Base-by-base conservation (phyloP, 2,329 filamentous ascomycete species). In the Pseudogymnoascus sp. region DNA sequence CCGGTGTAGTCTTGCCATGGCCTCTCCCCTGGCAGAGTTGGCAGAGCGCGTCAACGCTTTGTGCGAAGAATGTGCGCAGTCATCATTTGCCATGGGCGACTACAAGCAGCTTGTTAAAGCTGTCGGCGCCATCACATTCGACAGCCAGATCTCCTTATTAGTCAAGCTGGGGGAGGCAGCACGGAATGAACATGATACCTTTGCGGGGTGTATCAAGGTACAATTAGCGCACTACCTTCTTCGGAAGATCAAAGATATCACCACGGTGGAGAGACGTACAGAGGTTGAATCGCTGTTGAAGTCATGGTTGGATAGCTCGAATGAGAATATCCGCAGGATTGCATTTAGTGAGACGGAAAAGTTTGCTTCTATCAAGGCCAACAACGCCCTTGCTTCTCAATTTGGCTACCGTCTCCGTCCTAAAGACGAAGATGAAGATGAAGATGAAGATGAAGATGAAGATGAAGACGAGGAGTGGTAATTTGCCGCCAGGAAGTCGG, bases 311-410 rank as follows among this genome's bases (percentile, higher is more conserved):
- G n/a, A 33, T 11, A 53, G 26, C 46, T 19, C 46, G 26, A 53
- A 53, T 19, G 46, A 53, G n/a, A 33, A 53, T 33, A 53, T 53
- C 46, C n/a, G 26, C 46, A 53, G 46, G 46, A 31, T 53, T 53
- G 46, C 26, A 19, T 53, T 19, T 53, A 19, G 26, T 19, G 26
- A 31, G 46, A 19, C 10, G 26, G 46, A 53, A 31, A 53, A 26
- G n/a, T 17, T 53, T 33, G n/a, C 26, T 53, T 19, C n/a, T 4
- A 11, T 19, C 7, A 19, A 19, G 9, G 26, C 9, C 26, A 53
- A 19, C 3, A 31, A 17, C 46, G 7, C 11, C 7, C 19, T 15
- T 4, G 13, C 23, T 3, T 17, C 26, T 33, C 4, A 15, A 26
- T n/a, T 19, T 11, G 15, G 17, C 17, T 7, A 53, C n/a, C 31